A percentile compares a stretch with the other conserved stretches of the same genome.
phyloP scores from a whole-genome alignment of 352 stramenopile genomes.

The Pythium brachiatum region DNA sequence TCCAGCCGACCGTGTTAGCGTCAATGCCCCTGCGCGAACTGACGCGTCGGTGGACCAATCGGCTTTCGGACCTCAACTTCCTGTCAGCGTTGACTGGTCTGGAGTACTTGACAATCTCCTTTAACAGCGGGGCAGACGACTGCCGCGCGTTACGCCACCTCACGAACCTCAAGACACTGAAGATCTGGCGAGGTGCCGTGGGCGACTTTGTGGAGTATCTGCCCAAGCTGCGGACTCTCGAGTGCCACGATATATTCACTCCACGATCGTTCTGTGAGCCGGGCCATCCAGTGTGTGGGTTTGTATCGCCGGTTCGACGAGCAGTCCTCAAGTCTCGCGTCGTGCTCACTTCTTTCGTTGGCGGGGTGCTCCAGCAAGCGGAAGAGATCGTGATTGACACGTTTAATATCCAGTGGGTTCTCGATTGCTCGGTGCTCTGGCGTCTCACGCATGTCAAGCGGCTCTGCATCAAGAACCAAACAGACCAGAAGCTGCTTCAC shows the following conservation, averaged over 20 bases:
- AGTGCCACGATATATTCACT: background rate
- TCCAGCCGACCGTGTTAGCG: no score
- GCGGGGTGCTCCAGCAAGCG: background rate
- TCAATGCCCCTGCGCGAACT: background rate
- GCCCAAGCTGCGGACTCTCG: background rate
- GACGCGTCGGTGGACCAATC: background rate
- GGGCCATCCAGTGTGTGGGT: background rate
- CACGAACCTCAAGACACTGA: background rate
- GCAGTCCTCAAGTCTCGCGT: background rate
- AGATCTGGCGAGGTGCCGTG: background rate
- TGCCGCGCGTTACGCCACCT: background rate
- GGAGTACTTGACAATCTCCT: background rate
- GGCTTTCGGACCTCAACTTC: background rate
- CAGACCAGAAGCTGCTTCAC: background rate
- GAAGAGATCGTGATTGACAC: background rate
- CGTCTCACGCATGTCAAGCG: background rate
- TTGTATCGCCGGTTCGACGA: background rate
- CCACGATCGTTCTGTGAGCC: background rate
- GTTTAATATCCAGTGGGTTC: no score
- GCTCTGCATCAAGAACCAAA: background rate
- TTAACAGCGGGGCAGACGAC: background rate
- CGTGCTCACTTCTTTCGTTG: background rate
- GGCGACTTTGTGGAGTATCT: background rate
- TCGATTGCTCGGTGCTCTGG: background rate
- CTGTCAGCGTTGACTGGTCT: background rate